Evolutionary conservation across 1,284 basidiomycete species (phyloP), one percentile per base, ranked within the genome.

Genomic region (Pisolithus thermaeus): DNA sequence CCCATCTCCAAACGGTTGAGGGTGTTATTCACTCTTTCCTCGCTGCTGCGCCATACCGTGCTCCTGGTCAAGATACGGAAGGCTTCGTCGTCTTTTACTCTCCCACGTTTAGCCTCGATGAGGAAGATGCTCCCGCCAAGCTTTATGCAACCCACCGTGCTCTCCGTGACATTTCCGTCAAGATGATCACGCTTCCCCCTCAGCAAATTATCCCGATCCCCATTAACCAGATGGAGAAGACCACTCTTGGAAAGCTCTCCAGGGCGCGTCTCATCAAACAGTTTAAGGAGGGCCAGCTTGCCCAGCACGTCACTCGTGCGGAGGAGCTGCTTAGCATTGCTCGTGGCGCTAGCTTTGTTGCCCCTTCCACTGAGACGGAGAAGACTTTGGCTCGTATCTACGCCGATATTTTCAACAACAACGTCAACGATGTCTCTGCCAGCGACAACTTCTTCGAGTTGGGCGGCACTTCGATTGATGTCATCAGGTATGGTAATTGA

Each of bases 21-120:
- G 74, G 73, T 8, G 60, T 72, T 46, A 60, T 61, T 20, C 66
- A 68, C 40, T 70, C 72, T 0, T 69, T 64, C 58, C 65, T 75
- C 35, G 66, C 61, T 41, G 75, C 50, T 64, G 67, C 60, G 59
- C 71, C 62, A 7, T 66, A 68, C 49, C 67, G 64, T 50, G 64
- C 63, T 0, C 59, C 66, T 0, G 63, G 63, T 0, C 67, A 66
- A 16, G 61, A 65, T 30, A 69, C 67, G 0, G 64, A 66, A 51
- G 64, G 64, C 1, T 66, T 69, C 27, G 56, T 64, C 9, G 53
- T 66, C 20, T 66, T 66, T 56, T 69, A 66, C 53, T 57, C 67
- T 0, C 64, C 64, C 0, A 54, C 64, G 1, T 66, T 66, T 30
- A 55, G 58, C 23, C 56, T 61, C 37, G 20, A 55, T n/a, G 44